Percentiles rank a stretch among this genome's conserved stretches.
Conservation (phyloP, 2,329 filamentous ascomycete species). For the Fusarium solani-melongenae region DNA sequence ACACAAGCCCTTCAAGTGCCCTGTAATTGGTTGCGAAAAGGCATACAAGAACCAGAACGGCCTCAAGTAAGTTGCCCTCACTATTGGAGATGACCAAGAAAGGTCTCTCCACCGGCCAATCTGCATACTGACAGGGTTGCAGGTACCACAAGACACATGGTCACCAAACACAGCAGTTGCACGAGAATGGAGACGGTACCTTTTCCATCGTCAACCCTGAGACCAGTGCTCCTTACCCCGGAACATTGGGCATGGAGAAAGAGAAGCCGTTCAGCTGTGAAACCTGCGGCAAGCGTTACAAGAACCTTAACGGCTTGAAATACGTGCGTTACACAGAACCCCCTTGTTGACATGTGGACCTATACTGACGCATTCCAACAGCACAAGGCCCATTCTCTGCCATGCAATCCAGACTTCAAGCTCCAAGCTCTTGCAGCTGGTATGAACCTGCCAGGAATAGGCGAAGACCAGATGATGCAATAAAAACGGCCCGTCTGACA, state of each 20-base stretch:
- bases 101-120: background rate
- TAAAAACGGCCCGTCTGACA: constrained; percentile 25
- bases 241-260: constrained; percentile 99
- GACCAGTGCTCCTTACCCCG: constrained; percentile 92
- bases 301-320: constrained; percentile 98
- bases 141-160: constrained; percentile 84
- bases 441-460: constrained; percentile 56
- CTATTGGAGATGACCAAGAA: background rate
- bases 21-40: constrained; percentile 98
- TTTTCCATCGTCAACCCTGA: constrained; percentile 98
- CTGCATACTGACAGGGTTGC: constrained; percentile 22
- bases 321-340: constrained; percentile 68
- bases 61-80: constrained; percentile 77
- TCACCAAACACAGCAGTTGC: constrained; percentile 94
- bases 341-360: background rate
- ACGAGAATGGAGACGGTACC: constrained; percentile 96
- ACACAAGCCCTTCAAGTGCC: constrained; percentile 97
- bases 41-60: constrained; percentile 99
- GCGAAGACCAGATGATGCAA: constrained; percentile 57
- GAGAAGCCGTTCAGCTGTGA: constrained; percentile 99
- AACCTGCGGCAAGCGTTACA: constrained; percentile 97
- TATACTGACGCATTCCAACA: constrained; percentile 52
- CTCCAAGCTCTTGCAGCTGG: constrained; percentile 58
- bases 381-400: constrained; percentile 85
- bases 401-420: constrained; percentile 85